These are phyloP conservation scores for Nothopassalora personata DNA, from an alignment of 2,329 filamentous ascomycete genomes.

Conservation along the genomic window DNA sequence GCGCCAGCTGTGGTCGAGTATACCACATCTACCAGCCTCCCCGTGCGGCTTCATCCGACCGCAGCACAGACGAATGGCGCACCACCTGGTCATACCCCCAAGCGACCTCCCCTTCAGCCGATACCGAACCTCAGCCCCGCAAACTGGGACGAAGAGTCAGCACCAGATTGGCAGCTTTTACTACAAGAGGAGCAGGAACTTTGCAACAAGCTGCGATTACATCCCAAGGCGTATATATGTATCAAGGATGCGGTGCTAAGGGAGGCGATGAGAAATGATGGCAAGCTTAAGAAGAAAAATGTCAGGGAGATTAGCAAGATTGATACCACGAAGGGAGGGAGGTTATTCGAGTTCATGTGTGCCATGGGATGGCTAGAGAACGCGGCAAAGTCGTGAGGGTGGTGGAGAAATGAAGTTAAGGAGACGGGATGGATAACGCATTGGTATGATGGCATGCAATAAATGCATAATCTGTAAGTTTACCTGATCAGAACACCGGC, in stretches of 20 bases:
- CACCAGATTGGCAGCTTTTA: slow-evolving; percentile 78
- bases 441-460: neutral
- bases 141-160: slow-evolving; percentile 66
- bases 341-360: slow-evolving; percentile 92
- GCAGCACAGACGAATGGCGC: slow-evolving; percentile 28
- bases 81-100: slow-evolving; percentile 19
- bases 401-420: neutral
- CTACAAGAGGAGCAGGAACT: slow-evolving; percentile 79
- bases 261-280: slow-evolving; percentile 84
- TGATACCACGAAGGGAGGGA: slow-evolving; percentile 76
- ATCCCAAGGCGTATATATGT: slow-evolving; percentile 90
- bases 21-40: slow-evolving; percentile 29
- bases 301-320: slow-evolving; percentile 79
- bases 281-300: slow-evolving; percentile 87
- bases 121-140: slow-evolving; percentile 55
- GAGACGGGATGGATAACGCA: neutral
- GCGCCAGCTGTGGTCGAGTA: slow-evolving; percentile 29
- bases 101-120: slow-evolving; percentile 26
- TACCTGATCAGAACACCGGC: too few species aligned
- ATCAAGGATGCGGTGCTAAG: slow-evolving; percentile 91
- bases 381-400: slow-evolving; percentile 50
- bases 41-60: slow-evolving; percentile 24
- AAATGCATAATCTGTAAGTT: neutral
- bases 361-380: slow-evolving; percentile 75
- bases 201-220: slow-evolving; percentile 75